Base-by-base conservation (phyloP, 2,329 filamentous ascomycete genomes). In the Pseudopithomyces maydicus region DNA sequence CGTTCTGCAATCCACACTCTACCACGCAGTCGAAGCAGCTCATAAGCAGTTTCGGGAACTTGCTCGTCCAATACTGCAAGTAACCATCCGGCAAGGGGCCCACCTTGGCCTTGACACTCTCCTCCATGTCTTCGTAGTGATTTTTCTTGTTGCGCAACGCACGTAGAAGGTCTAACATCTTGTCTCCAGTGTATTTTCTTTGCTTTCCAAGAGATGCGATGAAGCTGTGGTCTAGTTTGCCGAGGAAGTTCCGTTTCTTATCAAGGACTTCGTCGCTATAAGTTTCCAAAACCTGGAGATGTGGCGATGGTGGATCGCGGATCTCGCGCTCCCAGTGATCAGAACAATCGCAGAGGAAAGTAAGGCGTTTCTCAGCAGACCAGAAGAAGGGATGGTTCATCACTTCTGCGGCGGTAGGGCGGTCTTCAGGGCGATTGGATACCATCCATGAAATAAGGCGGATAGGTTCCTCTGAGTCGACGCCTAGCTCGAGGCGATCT, bases 311-410 rank as follows among this genome's bases (percentile, higher is more conserved):
- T 0, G 92, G 91, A 46, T 96, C 92, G 26, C 92, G 88, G 0
- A 88, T 87, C 73, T 98, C 94, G 64, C 95, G 91, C 74, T 99
- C 95, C 71, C 97, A 98, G 72, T 96, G 91, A 74, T 99, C 95
- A 0, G 92, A 97, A 8, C 96, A 92, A 63, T 97, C 93, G 70
- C 93, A 97, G n/a, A 99, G 82, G 76, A 99, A 99, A 10, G 86
- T 86, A 6, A 99, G 85, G 8, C 93, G 88, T 73, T 96, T 95
- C 73, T 96, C 94, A 0, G 91, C 79, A 0, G 89, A 81, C 95
- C 95, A 99, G 81, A 99, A 99, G 81, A 98, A 99, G 0, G 95
- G 95, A 68, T 99, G 95, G 0, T 91, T 88, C 82, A 97, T 86
- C 55, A 97, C 90, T 29, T 93, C 87, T 15, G 84, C 82, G 0